Evolutionary conservation across 1,139 yeast species (phyloP).

Genomic region (Blastobotrys aristatus): DNA sequence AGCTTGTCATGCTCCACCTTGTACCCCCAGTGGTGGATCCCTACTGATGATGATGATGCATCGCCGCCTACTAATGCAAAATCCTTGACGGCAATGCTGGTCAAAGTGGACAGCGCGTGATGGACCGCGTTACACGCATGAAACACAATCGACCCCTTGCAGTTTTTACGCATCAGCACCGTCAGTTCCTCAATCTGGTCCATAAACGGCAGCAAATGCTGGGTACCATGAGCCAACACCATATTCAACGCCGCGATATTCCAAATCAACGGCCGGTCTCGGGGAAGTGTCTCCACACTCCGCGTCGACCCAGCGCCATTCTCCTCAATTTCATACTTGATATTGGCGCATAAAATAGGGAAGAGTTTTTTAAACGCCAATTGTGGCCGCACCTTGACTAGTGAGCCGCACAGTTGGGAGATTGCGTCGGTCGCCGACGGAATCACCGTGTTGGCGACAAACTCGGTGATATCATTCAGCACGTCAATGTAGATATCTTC

Average conservation of each 20-base stretch:
- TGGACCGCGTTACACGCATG: slow-evolving; percentile 52
- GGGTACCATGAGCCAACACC: slow-evolving; percentile 64
- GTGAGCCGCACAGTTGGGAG: slow-evolving; percentile 64
- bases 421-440: slow-evolving; percentile 64
- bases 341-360: slow-evolving; percentile 45
- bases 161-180: slow-evolving; percentile 47
- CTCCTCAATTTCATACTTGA: slow-evolving; percentile 67
- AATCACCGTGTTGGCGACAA: slow-evolving; percentile 55
- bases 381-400: slow-evolving; percentile 58
- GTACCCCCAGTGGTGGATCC: slow-evolving; percentile 33
- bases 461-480: slow-evolving; percentile 50
- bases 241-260: slow-evolving; percentile 67
- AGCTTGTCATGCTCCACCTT: slow-evolving; percentile 40
- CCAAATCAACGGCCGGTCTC: slow-evolving; percentile 76
- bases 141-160: slow-evolving; percentile 57
- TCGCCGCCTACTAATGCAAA: slow-evolving; percentile 20
- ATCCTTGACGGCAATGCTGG: slow-evolving; percentile 39
- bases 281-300: slow-evolving; percentile 60
- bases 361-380: slow-evolving; percentile 45
- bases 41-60: slow-evolving; percentile 13
- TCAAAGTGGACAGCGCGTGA: slow-evolving; percentile 59
- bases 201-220: slow-evolving; percentile 42
- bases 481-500: slow-evolving; percentile 54
- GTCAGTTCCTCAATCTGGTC: slow-evolving; percentile 50
- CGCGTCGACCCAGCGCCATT: slow-evolving; percentile 81